Percentiles rank a stretch among this genome's conserved stretches.
Conservation (phyloP, 495 filamentous ascomycete genomes). For the Hypoxylon perforatum region DNA sequence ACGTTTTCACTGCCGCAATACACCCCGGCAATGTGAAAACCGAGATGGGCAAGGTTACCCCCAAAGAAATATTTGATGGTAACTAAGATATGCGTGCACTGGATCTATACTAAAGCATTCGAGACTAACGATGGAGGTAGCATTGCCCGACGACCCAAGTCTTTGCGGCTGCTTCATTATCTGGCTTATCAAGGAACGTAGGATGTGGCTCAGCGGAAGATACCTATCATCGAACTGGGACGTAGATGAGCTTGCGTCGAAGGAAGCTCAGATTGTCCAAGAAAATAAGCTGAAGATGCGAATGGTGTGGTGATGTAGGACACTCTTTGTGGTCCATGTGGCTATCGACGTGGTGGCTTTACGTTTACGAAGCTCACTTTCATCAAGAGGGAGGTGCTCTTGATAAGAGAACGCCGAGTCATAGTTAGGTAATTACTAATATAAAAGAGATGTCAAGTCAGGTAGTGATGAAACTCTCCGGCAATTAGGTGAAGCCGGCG, state of each 20-base stretch:
- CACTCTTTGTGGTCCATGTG: too few relatives aligned
- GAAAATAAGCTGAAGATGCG: neutral
- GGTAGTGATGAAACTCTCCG: too few relatives aligned
- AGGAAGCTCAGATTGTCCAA: neutral
- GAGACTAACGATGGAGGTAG: neutral
- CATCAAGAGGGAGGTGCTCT: too few relatives aligned
- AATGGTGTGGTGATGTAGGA: neutral
- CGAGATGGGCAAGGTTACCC: neutral
- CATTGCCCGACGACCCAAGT: neutral
- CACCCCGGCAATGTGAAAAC: neutral
- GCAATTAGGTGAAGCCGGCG: too few relatives aligned
- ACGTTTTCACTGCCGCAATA: neutral
- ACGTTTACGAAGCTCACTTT: too few relatives aligned
- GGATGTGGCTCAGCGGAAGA: neutral
- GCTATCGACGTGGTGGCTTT: too few relatives aligned
- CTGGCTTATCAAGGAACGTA: neutral
- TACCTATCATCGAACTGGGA: neutral
- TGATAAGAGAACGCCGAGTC: too few relatives aligned
- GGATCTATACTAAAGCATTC: neutral
- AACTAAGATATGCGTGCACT: neutral
- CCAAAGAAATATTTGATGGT: neutral
- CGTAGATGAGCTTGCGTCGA: neutral
- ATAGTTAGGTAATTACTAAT: too few relatives aligned
- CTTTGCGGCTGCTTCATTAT: neutral
- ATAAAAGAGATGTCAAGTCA: too few relatives aligned